phyloP scores from a whole-genome alignment of 345 rosid species.

The Microcos paniculata region DNA sequence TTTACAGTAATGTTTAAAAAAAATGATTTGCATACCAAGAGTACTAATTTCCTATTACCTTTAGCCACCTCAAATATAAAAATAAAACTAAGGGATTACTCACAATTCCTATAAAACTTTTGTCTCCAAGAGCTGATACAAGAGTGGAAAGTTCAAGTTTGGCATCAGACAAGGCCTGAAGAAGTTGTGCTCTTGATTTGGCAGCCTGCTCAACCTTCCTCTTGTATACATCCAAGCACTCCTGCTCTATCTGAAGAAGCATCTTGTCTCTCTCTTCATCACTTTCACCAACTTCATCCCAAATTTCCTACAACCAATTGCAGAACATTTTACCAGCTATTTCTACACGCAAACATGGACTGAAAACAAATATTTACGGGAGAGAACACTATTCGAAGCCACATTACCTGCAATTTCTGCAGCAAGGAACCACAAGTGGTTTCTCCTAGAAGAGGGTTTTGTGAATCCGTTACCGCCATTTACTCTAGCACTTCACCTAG shows the following conservation, averaged over 20 bases:
- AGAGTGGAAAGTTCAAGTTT: slow-evolving; percentile 76
- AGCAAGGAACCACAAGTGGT: slow-evolving; percentile 79
- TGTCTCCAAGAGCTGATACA: slow-evolving; percentile 81
- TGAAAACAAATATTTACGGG: neutral
- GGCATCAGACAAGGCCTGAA: slow-evolving; percentile 82
- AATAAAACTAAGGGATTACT: slow-evolving; percentile 29
- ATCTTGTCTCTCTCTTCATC: slow-evolving; percentile 92
- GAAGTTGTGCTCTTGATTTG: slow-evolving; percentile 83
- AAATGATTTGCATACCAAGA: neutral
- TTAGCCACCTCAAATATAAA: neutral
- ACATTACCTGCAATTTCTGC: slow-evolving; percentile 81
- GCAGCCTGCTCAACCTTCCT: slow-evolving; percentile 90
- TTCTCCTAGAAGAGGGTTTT: slow-evolving; percentile 83
- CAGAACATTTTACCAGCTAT: neutral
- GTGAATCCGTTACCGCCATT: slow-evolving; percentile 70
- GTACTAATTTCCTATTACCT: slow-evolving; percentile 2
- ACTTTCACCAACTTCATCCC: slow-evolving; percentile 98
- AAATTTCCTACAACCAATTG: slow-evolving; percentile 62
- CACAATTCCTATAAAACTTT: slow-evolving; percentile 61
- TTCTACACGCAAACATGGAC: neutral
- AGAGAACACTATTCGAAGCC: neutral
- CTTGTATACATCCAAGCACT: slow-evolving; percentile 90
- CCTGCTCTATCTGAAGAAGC: slow-evolving; percentile 92
- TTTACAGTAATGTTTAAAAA: neutral
- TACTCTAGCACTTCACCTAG: slow-evolving; percentile 28